Evolutionary conservation across 78 protist species (phyloP).

Genomic region (Polysphondylium violaceum): DNA sequence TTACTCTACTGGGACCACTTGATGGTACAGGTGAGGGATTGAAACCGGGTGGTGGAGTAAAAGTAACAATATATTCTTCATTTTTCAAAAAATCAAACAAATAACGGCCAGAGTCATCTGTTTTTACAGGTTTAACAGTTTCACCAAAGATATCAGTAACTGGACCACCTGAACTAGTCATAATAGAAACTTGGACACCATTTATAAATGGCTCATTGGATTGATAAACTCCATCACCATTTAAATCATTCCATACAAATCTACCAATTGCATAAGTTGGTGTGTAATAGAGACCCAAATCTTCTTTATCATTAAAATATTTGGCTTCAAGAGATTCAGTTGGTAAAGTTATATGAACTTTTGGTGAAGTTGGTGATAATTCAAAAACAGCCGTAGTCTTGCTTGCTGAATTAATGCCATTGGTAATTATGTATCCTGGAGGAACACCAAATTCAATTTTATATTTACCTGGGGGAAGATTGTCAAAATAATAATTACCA

Average conservation of each 20-base stretch:
- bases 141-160: not conserved
- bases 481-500: conserved; percentile 23
- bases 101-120: not conserved
- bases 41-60: not conserved
- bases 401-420: not conserved
- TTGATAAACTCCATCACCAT: conserved; percentile 5
- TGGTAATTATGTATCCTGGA: not conserved
- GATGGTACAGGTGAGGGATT: not conserved
- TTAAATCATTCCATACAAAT: conserved; percentile 12
- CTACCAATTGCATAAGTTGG: not conserved
- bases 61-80: not conserved
- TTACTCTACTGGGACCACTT: not conserved
- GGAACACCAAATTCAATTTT: not conserved
- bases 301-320: not conserved
- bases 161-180: not conserved
- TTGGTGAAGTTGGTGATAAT: not conserved
- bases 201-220: not conserved
- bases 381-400: not conserved
- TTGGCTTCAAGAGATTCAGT: not conserved
- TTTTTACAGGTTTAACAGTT: not conserved
- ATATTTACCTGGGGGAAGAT: not conserved
- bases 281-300: not conserved
- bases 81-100: not conserved
- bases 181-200: not conserved
- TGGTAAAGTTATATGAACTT: too few relatives aligned